A percentile compares a stretch with the other conserved stretches of the same genome.
phyloP scores from a whole-genome alignment of 2,329 filamentous ascomycete species.

The Fusarium odoratissimum region DNA sequence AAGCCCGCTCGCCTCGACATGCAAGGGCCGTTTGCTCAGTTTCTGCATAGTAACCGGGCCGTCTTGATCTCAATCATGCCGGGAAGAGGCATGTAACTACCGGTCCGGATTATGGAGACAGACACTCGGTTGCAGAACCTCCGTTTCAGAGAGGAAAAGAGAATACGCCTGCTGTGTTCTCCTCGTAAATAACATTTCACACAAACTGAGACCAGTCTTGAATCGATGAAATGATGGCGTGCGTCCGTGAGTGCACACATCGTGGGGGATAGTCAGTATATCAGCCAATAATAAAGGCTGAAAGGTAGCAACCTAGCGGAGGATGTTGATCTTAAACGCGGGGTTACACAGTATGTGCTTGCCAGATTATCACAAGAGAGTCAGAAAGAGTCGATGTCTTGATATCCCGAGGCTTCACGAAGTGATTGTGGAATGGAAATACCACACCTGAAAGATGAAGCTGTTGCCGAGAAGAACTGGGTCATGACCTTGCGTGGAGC shows the following conservation, averaged over 20 bases:
- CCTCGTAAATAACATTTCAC: neutral
- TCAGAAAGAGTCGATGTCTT: neutral
- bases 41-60: conserved; percentile 20
- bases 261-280: neutral
- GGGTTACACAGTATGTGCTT: neutral
- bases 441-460: neutral
- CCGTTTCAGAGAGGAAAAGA: neutral
- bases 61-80: conserved; percentile 6
- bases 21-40: neutral
- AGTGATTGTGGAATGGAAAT: neutral
- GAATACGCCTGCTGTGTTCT: neutral
- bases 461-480: conserved; percentile 3
- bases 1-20: conserved; percentile 2
- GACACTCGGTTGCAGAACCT: neutral
- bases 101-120: conserved; percentile 20
- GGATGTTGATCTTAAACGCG: conserved; percentile 9
- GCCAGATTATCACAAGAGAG: neutral
- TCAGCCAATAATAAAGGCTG: conserved; percentile 5
- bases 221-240: neutral
- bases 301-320: neutral
- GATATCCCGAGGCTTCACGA: neutral
- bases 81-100: conserved; percentile 7
- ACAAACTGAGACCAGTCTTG: neutral
- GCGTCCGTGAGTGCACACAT: neutral
- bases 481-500: conserved; percentile 23